These are phyloP conservation scores for Aspergillus terreus DNA, from an alignment of 2,329 filamentous ascomycete species.

Conservation along the genomic window DNA sequence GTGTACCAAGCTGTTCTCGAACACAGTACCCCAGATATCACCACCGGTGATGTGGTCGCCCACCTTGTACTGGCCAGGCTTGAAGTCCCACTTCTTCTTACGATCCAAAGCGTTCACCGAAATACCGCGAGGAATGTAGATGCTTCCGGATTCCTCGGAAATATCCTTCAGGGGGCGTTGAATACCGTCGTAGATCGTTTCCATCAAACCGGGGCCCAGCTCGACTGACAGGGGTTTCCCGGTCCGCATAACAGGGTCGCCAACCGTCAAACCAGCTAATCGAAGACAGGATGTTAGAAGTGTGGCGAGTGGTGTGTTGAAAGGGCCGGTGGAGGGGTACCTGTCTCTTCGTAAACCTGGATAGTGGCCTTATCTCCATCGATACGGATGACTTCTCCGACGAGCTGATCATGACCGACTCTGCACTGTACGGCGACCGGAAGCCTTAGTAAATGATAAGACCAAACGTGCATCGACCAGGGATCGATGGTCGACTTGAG, in stretches of 20 bases:
- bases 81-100: conserved; percentile 94
- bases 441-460: too few relatives aligned
- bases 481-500: not conserved
- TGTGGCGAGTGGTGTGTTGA: conserved; percentile 4
- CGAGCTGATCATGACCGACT: conserved; percentile 86
- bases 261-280: conserved; percentile 82
- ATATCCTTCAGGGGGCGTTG: conserved; percentile 91
- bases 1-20: conserved; percentile 90
- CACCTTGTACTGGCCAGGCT: conserved; percentile 76
- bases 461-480: not conserved
- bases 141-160: conserved; percentile 71
- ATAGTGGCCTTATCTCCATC: conserved; percentile 93
- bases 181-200: conserved; percentile 99
- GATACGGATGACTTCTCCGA: conserved; percentile 98
- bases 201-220: conserved; percentile 92
- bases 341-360: conserved; percentile 98
- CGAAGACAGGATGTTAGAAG: conserved; percentile 7
- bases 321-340: conserved; percentile 43
- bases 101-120: conserved; percentile 82
- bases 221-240: conserved; percentile 97
- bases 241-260: conserved; percentile 85
- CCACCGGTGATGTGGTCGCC: conserved; percentile 96
- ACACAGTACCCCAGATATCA: conserved; percentile 92
- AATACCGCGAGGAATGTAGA: conserved; percentile 97
- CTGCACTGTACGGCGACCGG: conserved; percentile 60